Evolutionary conservation across 2,329 filamentous ascomycete genomes (phyloP).

Genomic region (Corynespora cassiicola): DNA sequence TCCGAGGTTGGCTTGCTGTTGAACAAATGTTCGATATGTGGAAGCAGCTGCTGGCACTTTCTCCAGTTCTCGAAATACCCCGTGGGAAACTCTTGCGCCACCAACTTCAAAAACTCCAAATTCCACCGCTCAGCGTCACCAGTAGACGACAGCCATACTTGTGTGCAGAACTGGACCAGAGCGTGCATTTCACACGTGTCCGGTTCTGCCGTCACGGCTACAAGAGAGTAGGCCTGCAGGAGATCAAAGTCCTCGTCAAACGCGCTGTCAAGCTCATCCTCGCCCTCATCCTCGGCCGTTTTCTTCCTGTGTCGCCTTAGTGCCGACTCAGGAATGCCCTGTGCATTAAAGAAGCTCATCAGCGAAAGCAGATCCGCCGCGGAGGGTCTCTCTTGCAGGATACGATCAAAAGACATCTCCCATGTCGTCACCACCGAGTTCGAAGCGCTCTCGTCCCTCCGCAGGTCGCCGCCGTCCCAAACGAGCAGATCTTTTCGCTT

Average conservation of each 20-base stretch:
- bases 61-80: conserved; percentile 16
- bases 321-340: conserved; percentile 48
- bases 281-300: conserved; percentile 3
- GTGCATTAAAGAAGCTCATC: conserved; percentile 56
- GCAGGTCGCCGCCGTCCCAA: conserved; percentile 34
- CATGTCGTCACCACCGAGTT: conserved; percentile 48
- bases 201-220: conserved; percentile 6
- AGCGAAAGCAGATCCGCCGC: conserved; percentile 55
- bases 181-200: conserved; percentile 17
- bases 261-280: conserved; percentile 3
- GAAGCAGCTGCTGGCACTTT: conserved; percentile 19
- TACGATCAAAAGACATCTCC: conserved; percentile 41
- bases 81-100: conserved; percentile 16
- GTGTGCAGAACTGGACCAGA: conserved; percentile 23
- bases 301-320: conserved; percentile 21
- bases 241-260: conserved; percentile 21
- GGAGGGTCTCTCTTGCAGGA: conserved; percentile 32
- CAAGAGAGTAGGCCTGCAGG: conserved; percentile 21
- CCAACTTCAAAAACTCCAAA: conserved; percentile 12
- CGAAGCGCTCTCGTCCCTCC: conserved; percentile 39
- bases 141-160: conserved; percentile 16
- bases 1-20: conserved; percentile 8
- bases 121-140: conserved; percentile 14
- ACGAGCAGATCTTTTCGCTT: conserved; percentile 27
- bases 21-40: conserved; percentile 16